These are phyloP conservation scores for Fusarium albidum DNA, from an alignment of 2,329 filamentous ascomycete genomes.

Conservation along the genomic window DNA sequence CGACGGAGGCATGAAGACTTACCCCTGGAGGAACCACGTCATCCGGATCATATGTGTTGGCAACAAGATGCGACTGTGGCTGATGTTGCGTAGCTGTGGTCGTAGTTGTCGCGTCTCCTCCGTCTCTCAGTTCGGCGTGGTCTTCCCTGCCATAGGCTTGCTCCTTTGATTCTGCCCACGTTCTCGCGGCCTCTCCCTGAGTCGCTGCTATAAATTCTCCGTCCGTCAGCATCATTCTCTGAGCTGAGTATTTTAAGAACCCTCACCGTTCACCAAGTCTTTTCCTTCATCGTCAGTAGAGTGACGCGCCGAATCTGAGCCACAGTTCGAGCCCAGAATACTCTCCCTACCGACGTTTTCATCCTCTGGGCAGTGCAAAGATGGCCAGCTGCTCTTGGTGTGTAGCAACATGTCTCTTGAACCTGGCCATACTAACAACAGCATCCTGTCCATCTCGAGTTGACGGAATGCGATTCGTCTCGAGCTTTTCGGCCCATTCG, in stretches of 20 bases:
- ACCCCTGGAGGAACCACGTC: conserved; percentile 51
- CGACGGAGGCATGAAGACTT: conserved; percentile 43
- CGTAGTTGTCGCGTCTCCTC: conserved; percentile 43
- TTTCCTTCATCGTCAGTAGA: too few relatives aligned
- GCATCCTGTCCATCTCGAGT: not conserved
- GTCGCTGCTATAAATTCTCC: too few relatives aligned
- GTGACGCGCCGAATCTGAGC: too few relatives aligned
- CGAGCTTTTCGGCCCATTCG: not conserved
- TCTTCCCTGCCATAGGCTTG: too few relatives aligned
- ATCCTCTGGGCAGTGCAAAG: conserved; percentile 1
- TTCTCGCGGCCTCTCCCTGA: too few relatives aligned
- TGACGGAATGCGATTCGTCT: not conserved
- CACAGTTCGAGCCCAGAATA: too few relatives aligned
- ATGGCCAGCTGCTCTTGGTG: conserved; percentile 9
- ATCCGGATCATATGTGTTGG: conserved; percentile 55
- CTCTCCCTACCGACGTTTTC: not conserved
- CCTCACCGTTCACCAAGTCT: too few relatives aligned
- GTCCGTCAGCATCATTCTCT: too few relatives aligned
- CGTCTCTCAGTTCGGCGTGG: too few relatives aligned
- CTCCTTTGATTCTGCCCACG: too few relatives aligned
- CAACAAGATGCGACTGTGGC: conserved; percentile 32
- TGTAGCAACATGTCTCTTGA: conserved; percentile 5
- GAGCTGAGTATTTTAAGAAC: too few relatives aligned
- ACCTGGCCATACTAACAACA: not conserved
- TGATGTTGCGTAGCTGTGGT: conserved; percentile 47